Evolutionary conservation across 2,329 filamentous ascomycete genomes (phyloP).

Genomic region (Aureobasidium sp.): DNA sequence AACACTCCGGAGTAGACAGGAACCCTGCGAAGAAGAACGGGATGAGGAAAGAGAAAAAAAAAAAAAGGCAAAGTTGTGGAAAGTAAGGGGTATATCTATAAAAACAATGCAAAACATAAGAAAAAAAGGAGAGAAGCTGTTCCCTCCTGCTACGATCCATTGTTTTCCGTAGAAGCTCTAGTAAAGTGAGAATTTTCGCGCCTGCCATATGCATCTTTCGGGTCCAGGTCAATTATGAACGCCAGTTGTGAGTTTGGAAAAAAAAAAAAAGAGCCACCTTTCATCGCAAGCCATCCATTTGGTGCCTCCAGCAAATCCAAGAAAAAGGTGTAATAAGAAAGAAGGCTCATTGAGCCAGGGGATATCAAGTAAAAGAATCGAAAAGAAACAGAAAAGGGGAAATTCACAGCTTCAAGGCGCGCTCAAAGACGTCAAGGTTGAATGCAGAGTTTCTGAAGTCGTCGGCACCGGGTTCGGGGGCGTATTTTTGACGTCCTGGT

Average conservation of each 20-base stretch:
- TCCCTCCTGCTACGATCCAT: background rate
- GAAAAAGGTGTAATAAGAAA: background rate
- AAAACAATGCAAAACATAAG: background rate
- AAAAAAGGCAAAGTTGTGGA: background rate
- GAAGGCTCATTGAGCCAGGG: background rate
- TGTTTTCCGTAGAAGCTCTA: background rate
- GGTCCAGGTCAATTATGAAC: background rate
- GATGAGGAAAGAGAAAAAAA: background rate
- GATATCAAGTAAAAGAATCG: slow-evolving; percentile 10
- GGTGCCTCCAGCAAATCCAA: background rate
- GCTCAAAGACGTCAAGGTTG: slow-evolving; percentile 8
- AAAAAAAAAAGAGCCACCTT: background rate
- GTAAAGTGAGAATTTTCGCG: background rate
- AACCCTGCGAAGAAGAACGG: background rate
- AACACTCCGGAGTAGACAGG: too few relatives aligned
- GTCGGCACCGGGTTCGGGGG: slow-evolving; percentile 1
- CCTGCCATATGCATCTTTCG: background rate
- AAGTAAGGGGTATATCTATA: background rate
- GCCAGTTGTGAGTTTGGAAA: background rate
- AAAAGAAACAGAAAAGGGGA: background rate
- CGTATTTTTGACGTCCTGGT: background rate
- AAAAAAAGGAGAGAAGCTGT: background rate
- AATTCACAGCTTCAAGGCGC: slow-evolving; percentile 7
- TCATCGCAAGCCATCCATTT: background rate
- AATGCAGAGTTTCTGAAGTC: slow-evolving; percentile 10